These are phyloP conservation scores for Trichosporon sp. DNA, from an alignment of 1,284 basidiomycete genomes.

Conservation along the genomic window DNA sequence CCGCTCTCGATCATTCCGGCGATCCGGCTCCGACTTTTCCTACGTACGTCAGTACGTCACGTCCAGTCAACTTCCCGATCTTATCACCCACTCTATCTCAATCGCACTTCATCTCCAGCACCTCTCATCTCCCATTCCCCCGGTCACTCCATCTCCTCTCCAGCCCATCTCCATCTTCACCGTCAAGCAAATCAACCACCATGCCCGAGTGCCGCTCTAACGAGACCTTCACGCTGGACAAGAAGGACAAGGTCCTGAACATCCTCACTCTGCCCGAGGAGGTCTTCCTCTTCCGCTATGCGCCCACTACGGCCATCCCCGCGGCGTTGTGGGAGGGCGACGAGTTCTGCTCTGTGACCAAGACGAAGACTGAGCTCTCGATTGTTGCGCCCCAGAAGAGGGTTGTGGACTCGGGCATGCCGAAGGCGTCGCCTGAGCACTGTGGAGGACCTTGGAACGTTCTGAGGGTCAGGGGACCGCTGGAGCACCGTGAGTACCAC, in stretches of 20 bases:
- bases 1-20: neutral
- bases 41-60: neutral
- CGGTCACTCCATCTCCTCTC: too few relatives aligned
- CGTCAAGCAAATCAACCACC: neutral
- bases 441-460: slow-evolving; percentile 54
- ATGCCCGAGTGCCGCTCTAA: neutral
- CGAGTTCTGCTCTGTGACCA: slow-evolving; percentile 64
- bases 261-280: slow-evolving; percentile 57
- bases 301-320: slow-evolving; percentile 38
- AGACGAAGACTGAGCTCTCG: slow-evolving; percentile 66
- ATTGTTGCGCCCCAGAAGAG: slow-evolving; percentile 59
- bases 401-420: slow-evolving; percentile 26
- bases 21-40: neutral
- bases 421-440: slow-evolving; percentile 58
- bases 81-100: too few relatives aligned
- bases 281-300: slow-evolving; percentile 62
- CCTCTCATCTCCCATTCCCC: too few relatives aligned
- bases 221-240: slow-evolving; percentile 27
- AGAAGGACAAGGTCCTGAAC: slow-evolving; percentile 47
- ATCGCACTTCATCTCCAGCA: too few relatives aligned
- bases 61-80: neutral
- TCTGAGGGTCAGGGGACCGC: slow-evolving; percentile 67
- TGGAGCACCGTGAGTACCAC: slow-evolving; percentile 64
- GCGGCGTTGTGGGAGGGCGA: slow-evolving; percentile 37
- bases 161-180: too few relatives aligned